Percentiles rank a stretch among this genome's conserved stretches.
phyloP scores from a whole-genome alignment of 805 yeast genomes.

The Wickerhamomyces ciferrii region DNA sequence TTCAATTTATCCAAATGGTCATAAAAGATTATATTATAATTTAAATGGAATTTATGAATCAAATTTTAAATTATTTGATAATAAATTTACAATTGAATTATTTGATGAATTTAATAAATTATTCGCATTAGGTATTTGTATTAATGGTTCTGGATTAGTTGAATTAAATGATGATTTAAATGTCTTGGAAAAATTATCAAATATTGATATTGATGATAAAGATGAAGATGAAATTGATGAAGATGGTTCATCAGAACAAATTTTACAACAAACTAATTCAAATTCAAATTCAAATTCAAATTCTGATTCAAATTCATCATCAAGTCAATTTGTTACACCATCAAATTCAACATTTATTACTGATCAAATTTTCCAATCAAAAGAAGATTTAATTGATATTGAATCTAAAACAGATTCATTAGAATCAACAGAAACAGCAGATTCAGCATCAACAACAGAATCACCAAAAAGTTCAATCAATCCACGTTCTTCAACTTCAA shows the following conservation, averaged over 20 bases:
- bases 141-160: neutral
- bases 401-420: neutral
- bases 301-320: neutral
- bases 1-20: conserved; percentile 1
- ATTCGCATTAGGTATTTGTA: conserved; percentile 1
- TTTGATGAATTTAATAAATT: neutral
- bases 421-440: neutral
- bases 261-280: neutral
- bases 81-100: conserved; percentile 1
- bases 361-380: neutral
- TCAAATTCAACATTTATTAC: neutral
- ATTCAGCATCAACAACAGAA: no score
- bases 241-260: neutral
- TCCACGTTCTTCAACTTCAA: neutral
- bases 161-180: neutral
- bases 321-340: neutral
- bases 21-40: conserved; percentile 1
- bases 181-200: neutral
- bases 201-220: no score
- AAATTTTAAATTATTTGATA: neutral
- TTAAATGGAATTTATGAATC: neutral
- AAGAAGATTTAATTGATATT: neutral
- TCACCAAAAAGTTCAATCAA: no score
- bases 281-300: neutral
- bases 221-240: neutral